These are phyloP conservation scores for Nicotiana noctiflora DNA, from an alignment of 257 asterid genomes.

Conservation along the genomic window DNA sequence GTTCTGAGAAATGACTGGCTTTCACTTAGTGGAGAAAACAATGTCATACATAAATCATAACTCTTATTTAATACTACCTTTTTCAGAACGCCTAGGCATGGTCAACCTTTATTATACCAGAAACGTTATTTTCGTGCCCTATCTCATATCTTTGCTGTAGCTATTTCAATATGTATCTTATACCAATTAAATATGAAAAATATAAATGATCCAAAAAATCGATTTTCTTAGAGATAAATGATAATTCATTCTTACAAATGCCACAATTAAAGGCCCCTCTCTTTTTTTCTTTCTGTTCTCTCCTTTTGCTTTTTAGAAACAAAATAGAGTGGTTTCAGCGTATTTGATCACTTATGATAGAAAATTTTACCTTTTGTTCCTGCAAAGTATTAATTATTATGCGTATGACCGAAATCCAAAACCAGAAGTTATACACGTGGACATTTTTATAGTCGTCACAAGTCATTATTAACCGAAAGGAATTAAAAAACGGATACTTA, in stretches of 20 bases:
- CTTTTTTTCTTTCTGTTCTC: too few species aligned
- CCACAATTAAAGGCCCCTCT: not conserved
- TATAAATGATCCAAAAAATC: not conserved
- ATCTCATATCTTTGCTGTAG: not conserved
- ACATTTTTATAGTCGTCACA: not conserved
- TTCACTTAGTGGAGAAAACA: not conserved
- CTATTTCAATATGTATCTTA: not conserved
- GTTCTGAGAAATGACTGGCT: too few species aligned
- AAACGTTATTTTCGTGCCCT: not conserved
- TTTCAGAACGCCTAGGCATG: not conserved
- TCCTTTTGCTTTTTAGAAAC: too few species aligned
- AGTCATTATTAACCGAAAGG: not conserved
- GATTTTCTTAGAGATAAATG: not conserved
- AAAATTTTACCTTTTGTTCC: not conserved
- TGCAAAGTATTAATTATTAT: not conserved
- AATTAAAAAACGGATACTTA: not conserved
- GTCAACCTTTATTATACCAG: not conserved
- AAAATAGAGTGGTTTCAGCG: too few species aligned
- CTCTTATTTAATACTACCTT: not conserved
- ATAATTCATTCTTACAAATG: not conserved
- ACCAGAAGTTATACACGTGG: not conserved
- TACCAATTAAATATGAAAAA: not conserved
- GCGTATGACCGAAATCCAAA: not conserved
- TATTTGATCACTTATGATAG: too few species aligned
- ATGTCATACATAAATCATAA: not conserved